Evolutionary conservation across 305 asterid genomes (phyloP), one percentile per base, ranked within the genome.

Genomic region (Fraxinus nigra): DNA sequence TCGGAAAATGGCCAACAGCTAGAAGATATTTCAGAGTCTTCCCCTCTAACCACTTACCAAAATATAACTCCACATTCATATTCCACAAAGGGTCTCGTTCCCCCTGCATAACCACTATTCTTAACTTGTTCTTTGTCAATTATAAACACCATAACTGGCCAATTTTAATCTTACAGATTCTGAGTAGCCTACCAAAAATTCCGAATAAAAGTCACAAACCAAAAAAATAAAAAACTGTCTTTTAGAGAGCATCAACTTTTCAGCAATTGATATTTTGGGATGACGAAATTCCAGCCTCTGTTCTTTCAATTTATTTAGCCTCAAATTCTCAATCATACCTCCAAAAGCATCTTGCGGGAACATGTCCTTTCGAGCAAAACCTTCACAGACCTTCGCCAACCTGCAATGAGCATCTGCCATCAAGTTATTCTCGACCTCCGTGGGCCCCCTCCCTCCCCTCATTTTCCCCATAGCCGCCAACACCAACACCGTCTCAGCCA

Each of bases 391-490:
- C 86, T 88, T 82, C 1, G 91, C 97, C 87, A 96, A 78, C 86
- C 86, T 85, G 73, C 84, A 79, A 84, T 97, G 87, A 0, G 98
- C 99, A 56, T 87, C 92, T 24, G 73, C 90, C 92, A 94, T 92
- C 86, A 96, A 81, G 75, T 88, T 97, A 86, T 76, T 89, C 92
- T 96, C 99, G 7, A 78, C 92, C 35, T 48, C 87, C 22, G 87
- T 91, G 76, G 98, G 98, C 18, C 84, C 90, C 92, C 80, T 88
- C 28, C 98, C 98, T 10, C 97, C 98, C 84, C 98, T 89, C 94
- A 94, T 94, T 80, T 92, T 92, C 86, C 97, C 98, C 95, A 96
- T 89, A 0, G 98, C 97, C 4, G 98, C 88, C 87, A 96, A 78
- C 76, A 94, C 93, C 89, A 94, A 82, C 78, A 94, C 97, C 90